phyloP scores from a whole-genome alignment of 805 yeast genomes.

The Myxozyma monticola region DNA sequence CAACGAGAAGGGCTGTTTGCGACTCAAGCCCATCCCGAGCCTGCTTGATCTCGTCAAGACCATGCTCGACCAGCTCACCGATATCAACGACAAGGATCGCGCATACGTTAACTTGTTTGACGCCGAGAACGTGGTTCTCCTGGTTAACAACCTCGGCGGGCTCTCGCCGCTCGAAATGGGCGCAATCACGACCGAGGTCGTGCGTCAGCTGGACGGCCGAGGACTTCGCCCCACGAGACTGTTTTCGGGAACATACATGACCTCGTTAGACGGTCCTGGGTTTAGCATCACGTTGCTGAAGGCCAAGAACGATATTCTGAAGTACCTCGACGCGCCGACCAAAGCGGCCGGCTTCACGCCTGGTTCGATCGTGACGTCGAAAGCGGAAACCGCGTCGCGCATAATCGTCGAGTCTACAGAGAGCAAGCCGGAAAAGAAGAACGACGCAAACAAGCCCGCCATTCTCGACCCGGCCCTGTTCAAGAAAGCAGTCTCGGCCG shows the following conservation, averaged over 20 bases:
- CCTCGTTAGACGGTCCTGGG: slow-evolving; percentile 91
- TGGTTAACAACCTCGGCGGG: slow-evolving; percentile 88
- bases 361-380: slow-evolving; percentile 25
- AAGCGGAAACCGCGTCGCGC: slow-evolving; percentile 35
- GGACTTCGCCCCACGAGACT: slow-evolving; percentile 64
- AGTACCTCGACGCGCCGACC: slow-evolving; percentile 67
- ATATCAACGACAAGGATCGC: slow-evolving; percentile 69
- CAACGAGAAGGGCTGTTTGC: slow-evolving; percentile 84
- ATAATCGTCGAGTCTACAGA: slow-evolving; percentile 17
- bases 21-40: slow-evolving; percentile 65
- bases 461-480: slow-evolving; percentile 38
- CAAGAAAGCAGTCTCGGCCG: slow-evolving; percentile 45
- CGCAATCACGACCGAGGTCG: slow-evolving; percentile 61
- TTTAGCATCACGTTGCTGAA: slow-evolving; percentile 82
- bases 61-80: slow-evolving; percentile 62
- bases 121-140: slow-evolving; percentile 63
- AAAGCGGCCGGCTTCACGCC: slow-evolving; percentile 80
- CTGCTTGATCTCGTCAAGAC: slow-evolving; percentile 59
- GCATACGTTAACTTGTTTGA: slow-evolving; percentile 69
- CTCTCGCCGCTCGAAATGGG: slow-evolving; percentile 76
- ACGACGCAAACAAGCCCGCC: slow-evolving; percentile 36
- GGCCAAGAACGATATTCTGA: slow-evolving; percentile 56
- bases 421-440: slow-evolving; percentile 28
- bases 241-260: slow-evolving; percentile 76
- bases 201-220: slow-evolving; percentile 20